phyloP scores from a whole-genome alignment of 2,329 filamentous ascomycete species.

The Colletotrichum tropicicola region DNA sequence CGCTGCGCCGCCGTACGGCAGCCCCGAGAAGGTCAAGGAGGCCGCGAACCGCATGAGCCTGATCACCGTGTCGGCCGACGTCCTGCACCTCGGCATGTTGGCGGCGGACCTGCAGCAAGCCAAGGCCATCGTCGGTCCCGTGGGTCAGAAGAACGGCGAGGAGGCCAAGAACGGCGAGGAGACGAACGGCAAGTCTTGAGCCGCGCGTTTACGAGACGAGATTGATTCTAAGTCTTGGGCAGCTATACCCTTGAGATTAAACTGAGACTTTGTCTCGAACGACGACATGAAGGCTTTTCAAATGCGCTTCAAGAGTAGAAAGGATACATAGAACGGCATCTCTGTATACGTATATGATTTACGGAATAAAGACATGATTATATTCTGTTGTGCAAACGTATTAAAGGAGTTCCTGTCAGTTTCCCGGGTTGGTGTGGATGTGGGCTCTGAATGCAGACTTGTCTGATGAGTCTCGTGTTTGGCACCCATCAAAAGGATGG shows the following conservation, averaged over 20 bases:
- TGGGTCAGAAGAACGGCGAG: conserved; percentile 13
- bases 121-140: not conserved
- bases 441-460: too few relatives aligned
- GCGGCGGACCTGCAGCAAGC: conserved; percentile 31
- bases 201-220: not conserved
- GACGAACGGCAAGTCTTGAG: conserved; percentile 12
- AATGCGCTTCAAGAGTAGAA: too few relatives aligned
- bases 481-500: too few relatives aligned
- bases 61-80: conserved; percentile 35
- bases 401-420: too few relatives aligned
- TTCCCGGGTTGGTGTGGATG: too few relatives aligned
- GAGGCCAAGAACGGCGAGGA: not conserved
- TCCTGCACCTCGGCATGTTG: conserved; percentile 34
- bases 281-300: too few relatives aligned
- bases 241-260: conserved; percentile 3
- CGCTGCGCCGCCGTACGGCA: conserved; percentile 34
- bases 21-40: conserved; percentile 35
- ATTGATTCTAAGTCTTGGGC: not conserved
- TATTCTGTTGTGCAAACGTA: too few relatives aligned
- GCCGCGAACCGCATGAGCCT: conserved; percentile 37
- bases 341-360: too few relatives aligned
- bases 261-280: too few relatives aligned
- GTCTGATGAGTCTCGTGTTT: too few relatives aligned
- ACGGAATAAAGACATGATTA: too few relatives aligned
- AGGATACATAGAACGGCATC: too few relatives aligned